These are phyloP conservation scores for Mimosa pudica DNA, from an alignment of 306 rosid species.

Conservation along the genomic window DNA sequence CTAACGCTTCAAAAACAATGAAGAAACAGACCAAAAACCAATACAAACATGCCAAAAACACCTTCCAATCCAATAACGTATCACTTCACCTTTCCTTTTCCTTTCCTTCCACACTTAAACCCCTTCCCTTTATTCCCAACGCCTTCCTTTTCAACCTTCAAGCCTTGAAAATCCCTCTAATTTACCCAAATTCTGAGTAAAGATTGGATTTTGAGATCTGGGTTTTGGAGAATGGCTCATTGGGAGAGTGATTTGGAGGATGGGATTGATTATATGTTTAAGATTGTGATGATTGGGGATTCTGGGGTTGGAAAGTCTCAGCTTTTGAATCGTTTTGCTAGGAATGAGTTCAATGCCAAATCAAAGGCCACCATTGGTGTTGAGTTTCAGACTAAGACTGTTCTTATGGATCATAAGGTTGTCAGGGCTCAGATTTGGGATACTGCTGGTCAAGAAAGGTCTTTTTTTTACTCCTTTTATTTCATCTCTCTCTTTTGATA, in stretches of 20 bases:
- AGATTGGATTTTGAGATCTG: not conserved
- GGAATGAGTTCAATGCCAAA: slow-evolving; percentile 75
- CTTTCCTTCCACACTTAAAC: not conserved
- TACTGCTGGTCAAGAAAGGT: slow-evolving; percentile 99
- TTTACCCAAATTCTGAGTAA: not conserved
- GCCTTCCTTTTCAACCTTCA: not conserved
- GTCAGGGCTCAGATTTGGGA: slow-evolving; percentile 99
- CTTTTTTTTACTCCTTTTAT: not conserved
- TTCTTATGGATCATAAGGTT: slow-evolving; percentile 73
- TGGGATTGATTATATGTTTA: slow-evolving; percentile 86
- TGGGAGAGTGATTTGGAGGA: slow-evolving; percentile 63
- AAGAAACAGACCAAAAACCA: not conserved
- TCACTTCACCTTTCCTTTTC: not conserved
- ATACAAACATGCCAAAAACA: not conserved
- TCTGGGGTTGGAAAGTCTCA: slow-evolving; percentile 95
- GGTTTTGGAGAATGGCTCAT: slow-evolving; percentile 50
- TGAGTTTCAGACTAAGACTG: slow-evolving; percentile 86
- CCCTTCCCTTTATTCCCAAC: not conserved
- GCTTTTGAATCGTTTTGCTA: slow-evolving; percentile 74
- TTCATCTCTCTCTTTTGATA: not conserved
- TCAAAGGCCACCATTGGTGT: slow-evolving; percentile 93
- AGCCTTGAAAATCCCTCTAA: not conserved
- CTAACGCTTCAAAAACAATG: not conserved
- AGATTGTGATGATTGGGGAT: slow-evolving; percentile 89
- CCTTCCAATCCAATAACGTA: not conserved